Conservation (phyloP, 306 rosid species). For the Mucuna pruriens region DNA sequence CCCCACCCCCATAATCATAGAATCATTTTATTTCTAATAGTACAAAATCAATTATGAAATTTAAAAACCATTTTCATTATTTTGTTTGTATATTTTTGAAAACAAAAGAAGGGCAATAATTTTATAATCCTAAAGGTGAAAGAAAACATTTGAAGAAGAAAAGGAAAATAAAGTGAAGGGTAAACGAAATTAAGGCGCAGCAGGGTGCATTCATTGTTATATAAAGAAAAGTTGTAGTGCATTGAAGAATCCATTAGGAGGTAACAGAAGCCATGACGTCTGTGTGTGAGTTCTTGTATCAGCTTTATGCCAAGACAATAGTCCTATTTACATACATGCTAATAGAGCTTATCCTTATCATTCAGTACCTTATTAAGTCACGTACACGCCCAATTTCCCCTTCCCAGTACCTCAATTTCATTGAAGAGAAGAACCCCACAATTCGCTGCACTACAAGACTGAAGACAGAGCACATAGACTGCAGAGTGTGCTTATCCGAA, state of each 20-base stretch:
- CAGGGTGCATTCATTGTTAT: not conserved
- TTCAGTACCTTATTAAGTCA: conserved; percentile 42
- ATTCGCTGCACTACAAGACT: conserved; percentile 36
- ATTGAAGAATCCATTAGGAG: not conserved
- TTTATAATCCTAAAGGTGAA: not conserved
- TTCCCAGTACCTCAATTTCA: conserved; percentile 67
- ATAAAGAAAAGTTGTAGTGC: not conserved
- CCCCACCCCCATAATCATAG: too few relatives aligned
- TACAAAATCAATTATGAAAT: too few relatives aligned
- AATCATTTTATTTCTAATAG: too few relatives aligned
- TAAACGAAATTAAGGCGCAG: not conserved
- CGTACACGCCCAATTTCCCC: conserved; percentile 57
- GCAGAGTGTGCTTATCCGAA: conserved; percentile 80
- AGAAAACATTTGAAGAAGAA: not conserved
- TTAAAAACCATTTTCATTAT: too few relatives aligned
- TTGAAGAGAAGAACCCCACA: conserved; percentile 77
- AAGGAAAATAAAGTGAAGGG: too few relatives aligned
- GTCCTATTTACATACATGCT: conserved; percentile 63
- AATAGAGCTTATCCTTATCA: conserved; percentile 54
- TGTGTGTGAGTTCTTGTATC: conserved; percentile 63
- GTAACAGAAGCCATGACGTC: conserved; percentile 56
- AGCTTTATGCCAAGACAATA: conserved; percentile 58
- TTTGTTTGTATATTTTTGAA: not conserved
- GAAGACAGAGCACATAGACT: conserved; percentile 46
- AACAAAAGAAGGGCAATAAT: not conserved